Base-by-base conservation (phyloP, 2,329 filamentous ascomycete genomes). In the Penicillium capsulatum region DNA sequence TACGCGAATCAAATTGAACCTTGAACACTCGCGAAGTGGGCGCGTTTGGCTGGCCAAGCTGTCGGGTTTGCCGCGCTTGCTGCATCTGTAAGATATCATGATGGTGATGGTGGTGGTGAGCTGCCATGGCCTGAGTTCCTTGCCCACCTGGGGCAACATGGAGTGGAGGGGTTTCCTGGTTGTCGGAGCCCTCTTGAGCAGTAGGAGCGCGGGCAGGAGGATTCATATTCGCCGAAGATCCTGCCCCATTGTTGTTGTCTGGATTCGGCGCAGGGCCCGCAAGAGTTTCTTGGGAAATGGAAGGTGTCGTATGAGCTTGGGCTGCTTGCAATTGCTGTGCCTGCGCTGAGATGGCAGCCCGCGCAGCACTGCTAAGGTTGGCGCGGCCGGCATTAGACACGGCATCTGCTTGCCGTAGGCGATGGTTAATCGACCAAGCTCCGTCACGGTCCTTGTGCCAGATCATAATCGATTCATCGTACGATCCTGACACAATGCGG, bases 401-500 rank as follows among this genome's bases (percentile, higher is more conserved):
- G 13, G 73, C 72, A 42, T 74, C 73, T 20, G 66, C 67, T 60
- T 94, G 87, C 27, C 81, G 76, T 7, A 94, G 72, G 31, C 79
- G 79, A 50, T 91, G 86, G 22, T 81, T 80, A 38, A 83, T 80
- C 51, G 82, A 82, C 90, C 92, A 97, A 17, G 85, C 79, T 2
- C 90, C 90, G 50, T 92, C 82, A 50, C 81, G 79, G 49, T 94
- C 85, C 45, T 87, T 83, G 52, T 86, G 84, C 92, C 92, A 98
- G 40, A 98, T 86, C 50, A 96, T 90, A 53, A 98, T 88, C 8
- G 82, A 90, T 67, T 95, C 88, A 53, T 98, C 92, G 54, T 98
- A 98, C 1, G 89, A 95, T 2, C 92, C 92, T 5, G 90, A 96
- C 3, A 98, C 88, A 43, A 98, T 98, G n/a, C 90, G 83, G 7